These are phyloP conservation scores for Jacaranda copaia DNA, from an alignment of 257 asterid species.

Conservation along the genomic window DNA sequence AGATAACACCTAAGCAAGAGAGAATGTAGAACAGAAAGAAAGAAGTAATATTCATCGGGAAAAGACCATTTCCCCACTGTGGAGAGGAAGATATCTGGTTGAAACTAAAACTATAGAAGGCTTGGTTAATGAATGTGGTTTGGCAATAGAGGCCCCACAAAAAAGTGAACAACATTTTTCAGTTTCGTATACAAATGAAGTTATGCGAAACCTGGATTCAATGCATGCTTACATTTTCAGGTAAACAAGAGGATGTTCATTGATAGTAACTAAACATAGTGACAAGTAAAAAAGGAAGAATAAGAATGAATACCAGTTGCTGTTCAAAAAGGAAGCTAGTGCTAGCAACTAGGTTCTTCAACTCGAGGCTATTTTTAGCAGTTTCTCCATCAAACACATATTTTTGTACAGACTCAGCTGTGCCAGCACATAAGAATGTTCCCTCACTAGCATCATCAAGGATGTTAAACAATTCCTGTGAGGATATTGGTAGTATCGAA, in stretches of 20 bases:
- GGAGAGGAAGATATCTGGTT: conserved; percentile 7
- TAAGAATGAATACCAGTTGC: conserved; percentile 68
- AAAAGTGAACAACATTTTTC: background rate
- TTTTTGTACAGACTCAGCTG: conserved; percentile 78
- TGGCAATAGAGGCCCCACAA: background rate
- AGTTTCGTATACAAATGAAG: conserved; percentile 24
- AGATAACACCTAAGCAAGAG: conserved; percentile 21
- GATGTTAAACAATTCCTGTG: conserved; percentile 75
- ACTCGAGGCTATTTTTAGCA: conserved; percentile 67
- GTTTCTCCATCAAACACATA: conserved; percentile 78
- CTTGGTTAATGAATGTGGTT: conserved; percentile 8
- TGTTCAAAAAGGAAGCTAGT: conserved; percentile 84
- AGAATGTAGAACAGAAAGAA: conserved; percentile 10
- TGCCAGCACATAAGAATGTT: conserved; percentile 92
- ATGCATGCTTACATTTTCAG: conserved; percentile 26
- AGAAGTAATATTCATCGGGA: conserved; percentile 5
- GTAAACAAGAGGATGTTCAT: conserved; percentile 13
- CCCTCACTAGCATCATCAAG: conserved; percentile 98
- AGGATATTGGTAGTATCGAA: conserved; percentile 69
- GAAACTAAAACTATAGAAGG: conserved; percentile 22
- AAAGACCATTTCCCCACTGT: conserved; percentile 1
- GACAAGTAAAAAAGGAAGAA: conserved; percentile 4
- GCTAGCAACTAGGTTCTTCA: conserved; percentile 84
- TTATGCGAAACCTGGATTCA: conserved; percentile 20
- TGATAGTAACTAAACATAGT: conserved; percentile 4